Percentiles rank a stretch among this genome's conserved stretches.
These are phyloP conservation scores for Tetracladium marchalianum DNA, from an alignment of 495 filamentous ascomycete species.

Conservation along the genomic window DNA sequence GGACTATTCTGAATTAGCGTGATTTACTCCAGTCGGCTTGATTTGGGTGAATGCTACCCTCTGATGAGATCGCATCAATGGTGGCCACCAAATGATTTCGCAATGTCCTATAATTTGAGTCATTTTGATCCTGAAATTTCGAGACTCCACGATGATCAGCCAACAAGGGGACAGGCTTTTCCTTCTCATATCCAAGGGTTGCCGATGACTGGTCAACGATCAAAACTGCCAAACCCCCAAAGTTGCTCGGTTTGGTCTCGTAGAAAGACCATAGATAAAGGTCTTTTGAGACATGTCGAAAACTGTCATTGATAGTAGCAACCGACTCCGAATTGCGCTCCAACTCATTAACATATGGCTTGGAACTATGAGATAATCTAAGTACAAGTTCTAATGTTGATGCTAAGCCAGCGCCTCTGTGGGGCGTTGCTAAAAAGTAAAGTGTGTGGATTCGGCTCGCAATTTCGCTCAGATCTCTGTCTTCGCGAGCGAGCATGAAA, in stretches of 20 bases:
- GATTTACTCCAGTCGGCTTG: too few species aligned
- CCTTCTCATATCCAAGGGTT: conserved; percentile 32
- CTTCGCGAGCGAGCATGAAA: conserved; percentile 22
- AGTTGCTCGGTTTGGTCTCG: conserved; percentile 28
- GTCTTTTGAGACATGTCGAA: conserved; percentile 28
- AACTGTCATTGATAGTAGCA: conserved; percentile 36
- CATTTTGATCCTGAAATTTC: conserved; percentile 30
- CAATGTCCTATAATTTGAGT: conserved; percentile 31
- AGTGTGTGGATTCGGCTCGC: conserved; percentile 30
- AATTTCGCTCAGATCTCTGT: conserved; percentile 32
- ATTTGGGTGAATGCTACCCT: background rate
- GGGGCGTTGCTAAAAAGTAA: conserved; percentile 42
- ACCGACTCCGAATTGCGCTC: conserved; percentile 23
- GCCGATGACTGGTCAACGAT: conserved; percentile 35
- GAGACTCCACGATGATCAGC: conserved; percentile 39
- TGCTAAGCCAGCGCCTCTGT: conserved; percentile 36
- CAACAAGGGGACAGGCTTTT: conserved; percentile 27
- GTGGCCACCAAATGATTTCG: conserved; percentile 15
- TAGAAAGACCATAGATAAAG: conserved; percentile 37
- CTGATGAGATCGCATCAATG: background rate
- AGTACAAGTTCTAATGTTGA: conserved; percentile 29
- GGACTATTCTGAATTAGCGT: too few species aligned
- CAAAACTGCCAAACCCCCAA: conserved; percentile 22
- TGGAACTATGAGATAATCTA: conserved; percentile 31
- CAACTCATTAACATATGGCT: conserved; percentile 33